Base-by-base conservation (phyloP, 371 early-diverging fungal genomes). In the Phascolomyces articulosus region DNA sequence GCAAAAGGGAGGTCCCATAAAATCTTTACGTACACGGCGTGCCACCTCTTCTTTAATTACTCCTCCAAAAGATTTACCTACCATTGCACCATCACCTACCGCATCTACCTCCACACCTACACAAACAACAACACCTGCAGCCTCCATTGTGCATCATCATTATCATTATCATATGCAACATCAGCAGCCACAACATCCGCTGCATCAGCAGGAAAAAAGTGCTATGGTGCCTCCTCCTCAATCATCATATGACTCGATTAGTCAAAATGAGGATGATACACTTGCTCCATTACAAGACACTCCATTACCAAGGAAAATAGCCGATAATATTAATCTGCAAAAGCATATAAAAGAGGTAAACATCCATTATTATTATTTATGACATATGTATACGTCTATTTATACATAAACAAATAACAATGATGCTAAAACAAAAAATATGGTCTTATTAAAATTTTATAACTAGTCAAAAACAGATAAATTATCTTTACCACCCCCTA, bases 71-170 rank as follows among this genome's bases (percentile, higher is more conserved):
- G 51, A 51, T 20, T 4, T 24, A 1, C 24, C 51, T 23, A n/a
- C 51, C 4, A 24, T 31, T 1, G 9, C 57, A 38, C 66, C 66
- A 13, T 26, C 67, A 47, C 67, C 70, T 57, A 57, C 59, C 24
- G 68, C 66, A 38, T 64, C 62, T 8, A 20, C 59, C 16, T 65
- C 69, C 4, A 64, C 60, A 58, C 65, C 69, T 10, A 61, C 62
- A 29, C 40, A 44, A n/a, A 15, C 4, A 44, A 40, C 8, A 34
- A 51, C 34, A 53, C 31, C 29, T 59, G 54, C 56, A 2, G 61
- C 67, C 1, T 64, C 74, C 15, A 67, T 82, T 10, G 68, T 82
- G 27, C 82, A 82, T 61, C 77, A 78, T 34, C 82, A 82, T 64
- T 77, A 72, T 15, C 79, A 82, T 56, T 77, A 75, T 26, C 69